Percentiles rank a stretch among this genome's conserved stretches.
Conservation (phyloP, 2,329 filamentous ascomycete species). For the Lasiodiplodia gonubiensis region DNA sequence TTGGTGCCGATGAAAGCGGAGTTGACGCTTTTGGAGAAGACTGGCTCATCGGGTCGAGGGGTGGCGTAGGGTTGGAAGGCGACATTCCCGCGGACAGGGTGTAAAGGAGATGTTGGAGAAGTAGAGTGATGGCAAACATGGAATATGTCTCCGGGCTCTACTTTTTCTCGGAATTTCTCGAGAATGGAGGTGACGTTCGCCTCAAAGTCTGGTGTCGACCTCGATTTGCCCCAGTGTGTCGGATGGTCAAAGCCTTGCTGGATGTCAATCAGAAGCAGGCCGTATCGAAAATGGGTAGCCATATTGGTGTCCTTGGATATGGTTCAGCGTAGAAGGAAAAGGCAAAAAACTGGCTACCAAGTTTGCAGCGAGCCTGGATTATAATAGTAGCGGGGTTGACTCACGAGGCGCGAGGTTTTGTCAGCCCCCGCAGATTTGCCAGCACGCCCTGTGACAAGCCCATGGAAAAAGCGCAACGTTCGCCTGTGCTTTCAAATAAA, state of each 20-base stretch:
- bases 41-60: background rate
- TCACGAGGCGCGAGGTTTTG: too few relatives aligned
- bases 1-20: conserved; percentile 18
- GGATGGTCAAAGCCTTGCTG: conserved; percentile 20
- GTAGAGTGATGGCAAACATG: conserved; percentile 10
- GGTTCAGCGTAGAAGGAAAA: background rate
- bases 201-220: conserved; percentile 6
- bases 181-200: background rate
- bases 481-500: too few relatives aligned
- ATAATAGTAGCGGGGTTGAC: too few relatives aligned
- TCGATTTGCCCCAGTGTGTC: background rate
- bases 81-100: background rate
- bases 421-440: too few relatives aligned
- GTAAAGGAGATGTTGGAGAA: background rate
- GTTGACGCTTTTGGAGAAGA: conserved; percentile 16
- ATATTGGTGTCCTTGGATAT: background rate
- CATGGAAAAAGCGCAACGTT: too few relatives aligned
- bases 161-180: background rate
- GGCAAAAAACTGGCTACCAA: too few relatives aligned
- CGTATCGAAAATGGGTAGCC: background rate
- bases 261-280: conserved; percentile 18
- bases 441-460: too few relatives aligned
- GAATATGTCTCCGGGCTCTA: background rate
- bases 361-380: too few relatives aligned
- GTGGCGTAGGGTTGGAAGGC: conserved; percentile 17